These are phyloP conservation scores for Cantharellus cinnabarinus DNA, from an alignment of 768 basidiomycete species.

Conservation along the genomic window DNA sequence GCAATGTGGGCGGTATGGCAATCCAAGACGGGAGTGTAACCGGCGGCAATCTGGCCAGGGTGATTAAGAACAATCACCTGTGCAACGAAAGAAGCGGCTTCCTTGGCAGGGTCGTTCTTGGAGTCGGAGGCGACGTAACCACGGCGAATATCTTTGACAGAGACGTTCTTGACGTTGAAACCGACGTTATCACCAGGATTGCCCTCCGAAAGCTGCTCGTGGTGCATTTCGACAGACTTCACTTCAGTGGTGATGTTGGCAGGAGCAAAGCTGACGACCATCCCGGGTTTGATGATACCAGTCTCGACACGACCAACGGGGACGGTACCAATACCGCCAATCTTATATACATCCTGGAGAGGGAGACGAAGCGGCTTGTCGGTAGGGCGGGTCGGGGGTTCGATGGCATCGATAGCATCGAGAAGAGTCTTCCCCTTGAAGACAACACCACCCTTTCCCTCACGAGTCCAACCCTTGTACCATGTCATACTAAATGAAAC, in stretches of 20 bases:
- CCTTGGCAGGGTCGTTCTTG: conserved; percentile 99
- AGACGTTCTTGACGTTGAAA: conserved; percentile 99
- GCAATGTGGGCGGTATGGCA: conserved; percentile 99
- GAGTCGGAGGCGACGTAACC: conserved; percentile 99
- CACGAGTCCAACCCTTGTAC: conserved; percentile 99
- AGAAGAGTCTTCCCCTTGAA: conserved; percentile 95
- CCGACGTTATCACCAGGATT: conserved; percentile 97
- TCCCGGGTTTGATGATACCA: conserved; percentile 98
- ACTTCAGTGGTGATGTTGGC: conserved; percentile 99
- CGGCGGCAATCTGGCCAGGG: conserved; percentile 98
- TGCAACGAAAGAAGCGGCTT: conserved; percentile 96
- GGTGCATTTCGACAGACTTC: conserved; percentile 99
- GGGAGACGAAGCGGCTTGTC: conserved; percentile 99
- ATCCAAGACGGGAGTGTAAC: conserved; percentile 97
- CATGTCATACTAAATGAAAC: conserved; percentile 62
- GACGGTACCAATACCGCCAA: conserved; percentile 99
- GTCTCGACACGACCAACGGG: conserved; percentile 99
- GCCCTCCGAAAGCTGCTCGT: conserved; percentile 92
- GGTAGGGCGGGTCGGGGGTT: conserved; percentile 86
- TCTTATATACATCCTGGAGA: conserved; percentile 99
- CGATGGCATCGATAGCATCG: conserved; percentile 98
- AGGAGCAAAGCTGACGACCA: conserved; percentile 95
- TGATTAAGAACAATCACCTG: conserved; percentile 99
- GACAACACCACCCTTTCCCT: conserved; percentile 75
- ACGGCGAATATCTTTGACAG: conserved; percentile 99